phyloP scores from a whole-genome alignment of 2,329 filamentous ascomycete species.

The Aspergillus spinulosporus region DNA sequence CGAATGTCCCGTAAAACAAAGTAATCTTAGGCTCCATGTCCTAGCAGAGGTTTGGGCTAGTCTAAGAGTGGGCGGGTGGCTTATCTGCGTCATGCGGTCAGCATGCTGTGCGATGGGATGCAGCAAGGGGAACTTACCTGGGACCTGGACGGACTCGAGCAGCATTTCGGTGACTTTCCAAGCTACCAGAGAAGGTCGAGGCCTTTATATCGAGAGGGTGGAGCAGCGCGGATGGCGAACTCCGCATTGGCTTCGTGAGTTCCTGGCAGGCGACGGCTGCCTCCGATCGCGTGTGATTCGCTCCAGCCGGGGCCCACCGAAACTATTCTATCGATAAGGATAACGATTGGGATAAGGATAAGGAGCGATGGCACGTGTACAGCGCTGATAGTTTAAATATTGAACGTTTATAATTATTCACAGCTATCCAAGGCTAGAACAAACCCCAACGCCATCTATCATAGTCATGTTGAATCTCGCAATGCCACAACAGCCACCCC shows the following conservation, averaged over 20 bases:
- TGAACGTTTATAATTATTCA: neutral
- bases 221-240: slow-evolving; percentile 5
- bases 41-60: neutral
- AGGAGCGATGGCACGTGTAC: too few relatives aligned
- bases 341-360: neutral
- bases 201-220: neutral
- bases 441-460: slow-evolving; percentile 23
- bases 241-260: slow-evolving; percentile 10
- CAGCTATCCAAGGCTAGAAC: neutral
- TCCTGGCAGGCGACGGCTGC: slow-evolving; percentile 21
- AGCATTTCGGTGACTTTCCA: neutral
- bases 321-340: neutral
- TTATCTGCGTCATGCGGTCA: slow-evolving; percentile 1
- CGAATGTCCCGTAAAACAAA: slow-evolving; percentile 63
- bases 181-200: neutral
- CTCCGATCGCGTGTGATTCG: slow-evolving; percentile 23
- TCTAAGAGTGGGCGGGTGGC: neutral
- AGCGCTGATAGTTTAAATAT: neutral
- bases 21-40: slow-evolving; percentile 28
- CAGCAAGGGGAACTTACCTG: neutral
- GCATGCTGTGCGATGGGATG: neutral
- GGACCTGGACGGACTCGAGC: neutral
- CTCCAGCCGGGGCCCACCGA: neutral
- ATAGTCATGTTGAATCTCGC: slow-evolving; percentile 34
- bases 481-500: slow-evolving; percentile 16